Evolutionary conservation across 306 rosid species (phyloP).

Genomic region (Betula pendula): DNA sequence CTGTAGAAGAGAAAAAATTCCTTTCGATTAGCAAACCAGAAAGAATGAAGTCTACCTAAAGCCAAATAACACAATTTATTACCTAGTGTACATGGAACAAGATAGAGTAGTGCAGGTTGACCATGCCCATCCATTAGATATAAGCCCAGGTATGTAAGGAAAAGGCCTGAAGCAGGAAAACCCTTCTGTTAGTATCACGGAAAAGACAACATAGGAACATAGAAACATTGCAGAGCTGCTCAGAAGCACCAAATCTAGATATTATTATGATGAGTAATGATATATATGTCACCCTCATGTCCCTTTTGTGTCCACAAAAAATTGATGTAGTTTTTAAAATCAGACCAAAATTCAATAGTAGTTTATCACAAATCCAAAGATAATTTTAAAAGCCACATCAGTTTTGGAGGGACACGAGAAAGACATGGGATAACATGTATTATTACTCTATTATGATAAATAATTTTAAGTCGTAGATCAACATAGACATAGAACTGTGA

Average conservation of each 20-base stretch:
- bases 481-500: neutral
- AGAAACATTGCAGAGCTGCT: constrained; percentile 18
- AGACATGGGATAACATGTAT: too few species aligned
- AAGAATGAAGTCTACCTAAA: neutral
- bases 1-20: neutral
- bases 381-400: too few species aligned
- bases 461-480: neutral
- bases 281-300: too few species aligned
- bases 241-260: neutral
- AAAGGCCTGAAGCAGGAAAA: constrained; percentile 57
- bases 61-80: constrained; percentile 25
- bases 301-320: too few species aligned
- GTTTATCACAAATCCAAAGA: too few species aligned
- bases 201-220: constrained; percentile 16
- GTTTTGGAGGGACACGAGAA: too few species aligned
- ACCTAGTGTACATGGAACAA: constrained; percentile 97
- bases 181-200: constrained; percentile 18
- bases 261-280: neutral
- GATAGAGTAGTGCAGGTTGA: constrained; percentile 97
- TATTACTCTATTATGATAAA: neutral
- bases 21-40: neutral
- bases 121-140: constrained; percentile 90
- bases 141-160: constrained; percentile 67
- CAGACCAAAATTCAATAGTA: too few species aligned
- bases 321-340: too few species aligned